Evolutionary conservation across 192 early-diverging fungal genomes (phyloP).

Genomic region (Coemansia sp.): DNA sequence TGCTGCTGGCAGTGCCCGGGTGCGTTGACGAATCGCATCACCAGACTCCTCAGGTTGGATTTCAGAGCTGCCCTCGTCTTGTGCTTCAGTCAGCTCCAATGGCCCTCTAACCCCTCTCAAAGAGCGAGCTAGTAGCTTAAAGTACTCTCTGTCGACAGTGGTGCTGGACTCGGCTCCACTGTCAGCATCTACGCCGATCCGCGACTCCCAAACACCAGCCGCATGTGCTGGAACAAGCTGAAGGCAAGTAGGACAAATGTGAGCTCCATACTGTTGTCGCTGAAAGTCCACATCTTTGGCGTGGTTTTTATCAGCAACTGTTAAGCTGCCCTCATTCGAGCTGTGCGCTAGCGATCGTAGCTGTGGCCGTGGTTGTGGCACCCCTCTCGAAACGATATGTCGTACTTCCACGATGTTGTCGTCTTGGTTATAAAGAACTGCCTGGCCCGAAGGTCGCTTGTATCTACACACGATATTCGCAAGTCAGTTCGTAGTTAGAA

Average conservation of each 20-base stretch:
- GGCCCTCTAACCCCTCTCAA: conserved; percentile 18
- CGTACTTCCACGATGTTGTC: conserved; percentile 58
- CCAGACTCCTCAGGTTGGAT: not conserved
- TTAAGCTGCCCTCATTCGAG: conserved; percentile 12
- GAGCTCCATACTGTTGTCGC: conserved; percentile 7
- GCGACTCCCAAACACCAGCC: conserved; percentile 13
- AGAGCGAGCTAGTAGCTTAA: conserved; percentile 37
- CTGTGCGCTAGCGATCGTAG: not conserved
- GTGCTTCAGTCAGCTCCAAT: conserved; percentile 15
- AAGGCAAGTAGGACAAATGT: conserved; percentile 35
- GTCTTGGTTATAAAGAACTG: conserved; percentile 71
- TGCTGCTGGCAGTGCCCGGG: not conserved
- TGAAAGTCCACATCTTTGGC: not conserved
- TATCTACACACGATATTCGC: conserved; percentile 24
- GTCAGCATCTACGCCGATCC: conserved; percentile 4
- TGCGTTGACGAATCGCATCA: not conserved
- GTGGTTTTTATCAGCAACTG: conserved; percentile 4
- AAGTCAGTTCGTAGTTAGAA: not conserved
- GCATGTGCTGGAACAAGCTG: conserved; percentile 21
- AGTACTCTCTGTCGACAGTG: conserved; percentile 45
- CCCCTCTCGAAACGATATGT: conserved; percentile 21
- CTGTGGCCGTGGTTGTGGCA: conserved; percentile 6
- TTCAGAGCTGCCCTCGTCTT: not conserved
- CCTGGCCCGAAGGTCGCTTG: conserved; percentile 46
- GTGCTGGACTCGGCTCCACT: conserved; percentile 2